A percentile compares a stretch with the other conserved stretches of the same genome.
These are phyloP conservation scores for Aspergillus uvarum DNA, from an alignment of 2,329 filamentous ascomycete species.

Conservation along the genomic window DNA sequence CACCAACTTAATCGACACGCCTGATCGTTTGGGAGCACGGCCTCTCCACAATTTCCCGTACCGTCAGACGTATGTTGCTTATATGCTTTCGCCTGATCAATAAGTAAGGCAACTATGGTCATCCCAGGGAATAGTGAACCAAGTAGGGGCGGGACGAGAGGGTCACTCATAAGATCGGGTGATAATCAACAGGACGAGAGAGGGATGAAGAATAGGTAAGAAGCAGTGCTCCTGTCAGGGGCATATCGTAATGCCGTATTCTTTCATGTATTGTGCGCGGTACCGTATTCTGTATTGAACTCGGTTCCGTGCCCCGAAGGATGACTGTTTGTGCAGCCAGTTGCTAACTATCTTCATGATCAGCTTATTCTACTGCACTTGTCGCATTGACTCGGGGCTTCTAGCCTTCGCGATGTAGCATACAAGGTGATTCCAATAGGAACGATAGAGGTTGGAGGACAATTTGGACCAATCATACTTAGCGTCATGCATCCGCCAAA, in stretches of 20 bases:
- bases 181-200: neutral
- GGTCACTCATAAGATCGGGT: neutral
- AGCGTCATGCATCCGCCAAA: constrained; percentile 1
- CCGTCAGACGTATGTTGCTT: neutral
- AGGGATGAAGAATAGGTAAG: neutral
- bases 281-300: neutral
- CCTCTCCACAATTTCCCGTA: constrained; percentile 4
- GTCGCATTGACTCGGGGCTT: neutral
- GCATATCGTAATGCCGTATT: too few relatives aligned
- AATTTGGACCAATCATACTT: neutral
- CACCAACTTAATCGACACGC: constrained; percentile 18
- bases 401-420: neutral
- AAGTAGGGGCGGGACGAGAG: neutral
- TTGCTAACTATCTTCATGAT: neutral
- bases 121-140: neutral
- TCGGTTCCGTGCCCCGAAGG: neutral
- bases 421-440: neutral
- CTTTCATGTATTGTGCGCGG: neutral
- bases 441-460: neutral
- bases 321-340: too few relatives aligned
- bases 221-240: neutral
- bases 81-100: neutral
- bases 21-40: constrained; percentile 15
- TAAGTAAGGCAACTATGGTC: neutral
- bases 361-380: neutral